These are phyloP conservation scores for Penicillium coprophilum DNA, from an alignment of 495 filamentous ascomycete genomes.

Conservation along the genomic window DNA sequence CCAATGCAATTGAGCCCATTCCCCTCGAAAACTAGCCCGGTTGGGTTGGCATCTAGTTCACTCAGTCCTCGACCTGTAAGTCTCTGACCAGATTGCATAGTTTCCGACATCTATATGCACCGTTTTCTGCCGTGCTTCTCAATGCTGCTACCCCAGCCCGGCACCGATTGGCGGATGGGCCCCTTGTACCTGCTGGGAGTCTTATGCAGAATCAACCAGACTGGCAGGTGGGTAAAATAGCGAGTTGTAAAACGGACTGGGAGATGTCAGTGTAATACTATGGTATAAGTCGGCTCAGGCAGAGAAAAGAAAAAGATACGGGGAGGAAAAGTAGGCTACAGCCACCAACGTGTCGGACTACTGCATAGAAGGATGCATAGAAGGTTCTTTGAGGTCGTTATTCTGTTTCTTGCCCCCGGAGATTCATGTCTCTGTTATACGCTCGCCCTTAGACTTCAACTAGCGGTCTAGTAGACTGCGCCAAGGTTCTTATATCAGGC, in stretches of 20 bases:
- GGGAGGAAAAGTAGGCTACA: slow-evolving; percentile 13
- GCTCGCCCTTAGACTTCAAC: slow-evolving; percentile 3
- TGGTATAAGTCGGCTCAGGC: slow-evolving; percentile 8
- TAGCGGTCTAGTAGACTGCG: slow-evolving; percentile 16
- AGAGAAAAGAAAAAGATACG: slow-evolving; percentile 7
- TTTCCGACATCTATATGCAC: slow-evolving; percentile 10
- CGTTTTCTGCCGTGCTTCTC: slow-evolving; percentile 17
- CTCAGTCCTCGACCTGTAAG: slow-evolving; percentile 6
- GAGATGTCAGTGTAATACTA: slow-evolving; percentile 18
- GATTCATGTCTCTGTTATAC: slow-evolving; percentile 7
- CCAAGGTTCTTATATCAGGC: background rate
- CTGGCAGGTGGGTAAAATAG: slow-evolving; percentile 20
- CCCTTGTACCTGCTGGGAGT: slow-evolving; percentile 14
- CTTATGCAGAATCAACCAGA: slow-evolving; percentile 9
- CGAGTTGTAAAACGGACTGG: slow-evolving; percentile 18
- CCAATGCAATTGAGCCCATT: slow-evolving; percentile 3
- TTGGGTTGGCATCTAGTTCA: background rate
- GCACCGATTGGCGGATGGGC: slow-evolving; percentile 5
- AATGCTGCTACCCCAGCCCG: background rate
- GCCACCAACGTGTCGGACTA: slow-evolving; percentile 26
- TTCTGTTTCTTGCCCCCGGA: background rate
- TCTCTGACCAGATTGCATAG: slow-evolving; percentile 7
- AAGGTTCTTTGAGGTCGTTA: slow-evolving; percentile 33
- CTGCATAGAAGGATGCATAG: slow-evolving; percentile 46
- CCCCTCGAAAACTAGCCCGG: slow-evolving; percentile 5